phyloP scores from a whole-genome alignment of 108 stramenopile species.

The Nitzschia sp. region DNA sequence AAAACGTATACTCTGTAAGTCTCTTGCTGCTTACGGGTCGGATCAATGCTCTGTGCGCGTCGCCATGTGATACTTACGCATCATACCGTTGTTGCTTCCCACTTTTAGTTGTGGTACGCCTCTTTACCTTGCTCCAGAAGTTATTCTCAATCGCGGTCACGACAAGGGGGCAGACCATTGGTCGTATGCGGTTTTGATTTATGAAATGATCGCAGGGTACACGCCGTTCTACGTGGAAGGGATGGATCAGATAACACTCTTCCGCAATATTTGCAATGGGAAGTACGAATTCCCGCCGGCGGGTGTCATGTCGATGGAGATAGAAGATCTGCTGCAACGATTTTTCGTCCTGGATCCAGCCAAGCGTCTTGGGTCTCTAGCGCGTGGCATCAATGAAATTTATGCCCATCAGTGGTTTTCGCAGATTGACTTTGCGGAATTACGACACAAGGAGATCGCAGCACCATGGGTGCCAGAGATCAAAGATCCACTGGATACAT shows the following conservation, averaged over 20 bases:
- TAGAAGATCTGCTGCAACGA: conserved; percentile 53
- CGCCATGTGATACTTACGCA: neutral
- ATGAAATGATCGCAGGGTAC: conserved; percentile 86
- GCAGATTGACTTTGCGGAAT: conserved; percentile 69
- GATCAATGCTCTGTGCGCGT: neutral
- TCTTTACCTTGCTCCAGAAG: conserved; percentile 91
- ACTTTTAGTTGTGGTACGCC: conserved; percentile 88
- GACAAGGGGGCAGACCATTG: conserved; percentile 95
- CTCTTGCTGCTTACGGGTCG: neutral
- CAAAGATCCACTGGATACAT: conserved; percentile 70
- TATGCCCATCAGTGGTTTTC: conserved; percentile 74
- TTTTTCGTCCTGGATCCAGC: conserved; percentile 58
- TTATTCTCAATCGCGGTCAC: conserved; percentile 90
- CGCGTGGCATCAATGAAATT: conserved; percentile 68
- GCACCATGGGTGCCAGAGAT: conserved; percentile 92
- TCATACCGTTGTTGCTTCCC: conserved; percentile 58
- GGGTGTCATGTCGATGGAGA: conserved; percentile 28
- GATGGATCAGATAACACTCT: conserved; percentile 85
- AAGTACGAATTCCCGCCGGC: conserved; percentile 57
- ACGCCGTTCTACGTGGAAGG: conserved; percentile 77
- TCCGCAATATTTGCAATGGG: conserved; percentile 78
- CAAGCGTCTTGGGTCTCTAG: conserved; percentile 64
- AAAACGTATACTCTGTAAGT: conserved; percentile 90
- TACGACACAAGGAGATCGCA: conserved; percentile 55
- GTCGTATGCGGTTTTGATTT: conserved; percentile 89